Evolutionary conservation across 2,329 filamentous ascomycete species (phyloP), one percentile per base, ranked within the genome.

Genomic region (Trichoderma semiorbis): DNA sequence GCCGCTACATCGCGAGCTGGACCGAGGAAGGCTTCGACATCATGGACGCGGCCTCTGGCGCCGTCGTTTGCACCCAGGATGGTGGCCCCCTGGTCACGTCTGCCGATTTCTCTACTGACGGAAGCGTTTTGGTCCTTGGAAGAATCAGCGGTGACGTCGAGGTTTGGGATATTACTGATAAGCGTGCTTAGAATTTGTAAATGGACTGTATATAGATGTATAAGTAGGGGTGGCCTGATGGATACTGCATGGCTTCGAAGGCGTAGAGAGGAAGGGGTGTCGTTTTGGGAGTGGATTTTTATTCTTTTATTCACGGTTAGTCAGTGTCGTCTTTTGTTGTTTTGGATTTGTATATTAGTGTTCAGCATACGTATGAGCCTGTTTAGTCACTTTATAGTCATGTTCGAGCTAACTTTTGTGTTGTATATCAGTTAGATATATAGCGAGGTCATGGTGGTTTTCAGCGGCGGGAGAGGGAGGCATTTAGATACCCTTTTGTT

Each of bases 11-110:
- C 75, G 78, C 76, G 21, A 82, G 80, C 73, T 77, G 83, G 72
- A 84, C 80, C 0, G 83, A 84, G 67, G 78, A 80, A 4, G 83
- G 83, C 7, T 80, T 84, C 67, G 83, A 84, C 26, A 74, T 84
- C 21, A 81, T 82, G 75, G 81, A 84, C 14, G 74, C 82, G 30
- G 73, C 72, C 11, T 79, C 81, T 1, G 82, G 82, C 0, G 71
- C 69, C 3, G 74, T 83, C 1, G 72, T 81, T 0, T 79, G 78
- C 18, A 79, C 79, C 28, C 74, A 74, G 47, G 26, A 57, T 0
- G 76, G 72, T 34, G 75, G 74, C 2, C 75, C 73, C 1, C 60
- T 82, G 55, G 76, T 83, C 8, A 83, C 81, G 11, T 74, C 81
- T 8, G 83, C 76, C 0, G 79, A 78, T 7, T 84, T 84, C 68